These are phyloP conservation scores for Solanum commersonii DNA, from an alignment of 257 asterid genomes.

Conservation along the genomic window DNA sequence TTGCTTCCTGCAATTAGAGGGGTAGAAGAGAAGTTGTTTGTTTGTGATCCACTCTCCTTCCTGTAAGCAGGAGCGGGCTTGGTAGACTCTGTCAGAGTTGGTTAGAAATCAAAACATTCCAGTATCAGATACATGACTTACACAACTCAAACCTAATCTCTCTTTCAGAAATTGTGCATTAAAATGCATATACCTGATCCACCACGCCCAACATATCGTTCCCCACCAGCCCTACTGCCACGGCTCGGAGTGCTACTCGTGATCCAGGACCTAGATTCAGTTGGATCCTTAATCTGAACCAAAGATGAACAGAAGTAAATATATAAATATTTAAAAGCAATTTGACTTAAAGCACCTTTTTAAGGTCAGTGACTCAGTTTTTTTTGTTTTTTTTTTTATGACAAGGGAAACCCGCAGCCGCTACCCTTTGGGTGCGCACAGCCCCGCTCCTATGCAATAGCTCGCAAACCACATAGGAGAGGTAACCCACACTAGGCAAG, in stretches of 20 bases:
- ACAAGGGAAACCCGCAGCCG: no score
- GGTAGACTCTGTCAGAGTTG: slow-evolving; percentile 31
- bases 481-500: no score
- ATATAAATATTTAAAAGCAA: background rate
- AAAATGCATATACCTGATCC: slow-evolving; percentile 40
- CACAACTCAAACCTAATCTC: background rate
- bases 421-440: no score
- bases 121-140: background rate
- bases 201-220: slow-evolving; percentile 48
- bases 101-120: background rate
- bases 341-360: background rate
- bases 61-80: slow-evolving; percentile 39
- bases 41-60: slow-evolving; percentile 60
- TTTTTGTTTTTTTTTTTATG: no score
- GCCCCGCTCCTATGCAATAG: no score
- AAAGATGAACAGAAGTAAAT: slow-evolving; percentile 1
- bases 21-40: slow-evolving; percentile 31
- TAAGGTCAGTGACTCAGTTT: background rate
- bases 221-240: slow-evolving; percentile 48
- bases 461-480: no score
- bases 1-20: slow-evolving; percentile 32
- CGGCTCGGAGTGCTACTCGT: slow-evolving; percentile 45
- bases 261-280: slow-evolving; percentile 53
- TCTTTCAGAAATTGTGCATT: background rate
- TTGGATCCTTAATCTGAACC: slow-evolving; percentile 56